phyloP scores from a whole-genome alignment of 1,139 yeast genomes.

The Candida tropicalis region DNA sequence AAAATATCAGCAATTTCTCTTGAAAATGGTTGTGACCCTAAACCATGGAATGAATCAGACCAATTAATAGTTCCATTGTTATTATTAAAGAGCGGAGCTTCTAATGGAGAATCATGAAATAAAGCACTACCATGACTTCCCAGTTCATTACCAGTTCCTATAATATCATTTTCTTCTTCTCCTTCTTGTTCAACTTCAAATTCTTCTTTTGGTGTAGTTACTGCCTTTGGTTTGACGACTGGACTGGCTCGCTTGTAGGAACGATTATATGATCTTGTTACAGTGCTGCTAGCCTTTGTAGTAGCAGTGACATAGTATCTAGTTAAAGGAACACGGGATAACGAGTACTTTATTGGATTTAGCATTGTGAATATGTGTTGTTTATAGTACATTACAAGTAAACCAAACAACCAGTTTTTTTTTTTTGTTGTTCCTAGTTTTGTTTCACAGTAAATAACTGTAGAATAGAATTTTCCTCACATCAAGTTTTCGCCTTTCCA shows the following conservation, averaged over 20 bases:
- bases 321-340: neutral
- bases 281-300: neutral
- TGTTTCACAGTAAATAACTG: too few relatives aligned
- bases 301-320: conserved; percentile 1
- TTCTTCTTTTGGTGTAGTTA: conserved; percentile 10
- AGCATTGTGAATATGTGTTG: conserved; percentile 2
- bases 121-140: conserved; percentile 7
- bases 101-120: conserved; percentile 23
- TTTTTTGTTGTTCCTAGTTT: neutral
- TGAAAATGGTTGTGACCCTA: conserved; percentile 77
- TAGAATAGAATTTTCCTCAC: too few relatives aligned
- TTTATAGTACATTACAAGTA: neutral
- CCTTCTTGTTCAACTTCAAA: neutral
- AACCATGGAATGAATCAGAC: conserved; percentile 80
- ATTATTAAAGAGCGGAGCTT: neutral
- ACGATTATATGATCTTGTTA: conserved; percentile 5
- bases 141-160: neutral
- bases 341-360: neutral
- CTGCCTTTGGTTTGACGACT: conserved; percentile 5
- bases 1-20: conserved; percentile 60
- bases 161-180: neutral
- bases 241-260: conserved; percentile 14
- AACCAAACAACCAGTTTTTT: neutral
- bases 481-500: too few relatives aligned
- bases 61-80: conserved; percentile 44